Evolutionary conservation across 2,329 filamentous ascomycete genomes (phyloP), one percentile per base, ranked within the genome.

Genomic region (Fusarium mundagurra): DNA sequence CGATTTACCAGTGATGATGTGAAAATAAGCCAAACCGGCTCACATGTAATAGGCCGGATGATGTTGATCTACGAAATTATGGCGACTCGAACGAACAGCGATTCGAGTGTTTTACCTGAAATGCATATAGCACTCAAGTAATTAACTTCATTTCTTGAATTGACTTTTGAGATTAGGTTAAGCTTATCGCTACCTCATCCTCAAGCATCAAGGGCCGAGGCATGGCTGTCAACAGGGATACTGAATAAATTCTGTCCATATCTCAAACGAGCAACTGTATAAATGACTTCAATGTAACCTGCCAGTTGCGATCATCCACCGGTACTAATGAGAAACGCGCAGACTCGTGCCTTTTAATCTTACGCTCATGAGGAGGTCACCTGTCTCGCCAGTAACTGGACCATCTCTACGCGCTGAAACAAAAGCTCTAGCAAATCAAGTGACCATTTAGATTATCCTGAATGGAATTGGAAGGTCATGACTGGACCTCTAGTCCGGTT

Each of bases 141-240:
- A n/a, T 8, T 9, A 6, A 33, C 10, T 50, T 9, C 5, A 18
- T 3, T 4, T 5, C 3, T 4, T n/a, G 22, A 11, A 51, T 51
- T 24, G 17, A 24, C 11, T 33, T 51, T 24, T 4, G 8, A 24
- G 17, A 27, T 20, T 27, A 20, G 2, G 6, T 34, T 36, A 16
- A 34, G 48, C n/a, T 34, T 27, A 20, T 27, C 2, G n/a, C 22
- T 17, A 20, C 4, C 6, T 11, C 5, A 4, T 22, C 8, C 8
- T 5, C 8, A 7, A 2, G 0, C 3, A 14, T 16, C 6, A 4
- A 31, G 0, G 3, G 1, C 4, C 14, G 1, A 33, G 17, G 16
- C 16, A 8, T 4, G 0, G 4, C 2, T 6, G 8, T 34, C 22
- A 5, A 20, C 3, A 11, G 6, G 1, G 12, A 34, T 2, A 10